Conservation (phyloP, 2,329 filamentous ascomycete genomes). For the Sclerotinia nivalis region DNA sequence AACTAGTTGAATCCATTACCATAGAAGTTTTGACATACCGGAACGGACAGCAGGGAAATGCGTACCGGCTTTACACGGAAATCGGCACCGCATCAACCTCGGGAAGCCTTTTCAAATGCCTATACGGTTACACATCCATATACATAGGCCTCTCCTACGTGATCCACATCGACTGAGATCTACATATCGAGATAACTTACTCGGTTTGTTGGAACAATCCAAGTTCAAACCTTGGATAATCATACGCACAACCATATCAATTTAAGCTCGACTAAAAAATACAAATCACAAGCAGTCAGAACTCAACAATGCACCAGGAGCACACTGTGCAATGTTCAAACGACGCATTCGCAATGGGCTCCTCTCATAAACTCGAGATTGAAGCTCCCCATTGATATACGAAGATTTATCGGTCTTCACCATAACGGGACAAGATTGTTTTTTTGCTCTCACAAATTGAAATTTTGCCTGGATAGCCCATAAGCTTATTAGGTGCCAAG, state of each 20-base stretch:
- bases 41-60: neutral
- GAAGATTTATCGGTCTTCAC: neutral
- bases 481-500: neutral
- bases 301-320: too few relatives aligned
- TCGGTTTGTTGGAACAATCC: neutral
- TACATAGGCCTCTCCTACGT: neutral
- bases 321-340: neutral
- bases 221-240: neutral
- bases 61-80: neutral
- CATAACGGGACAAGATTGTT: too few relatives aligned
- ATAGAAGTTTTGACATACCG: neutral
- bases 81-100: neutral
- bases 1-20: neutral
- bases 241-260: neutral
- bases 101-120: neutral
- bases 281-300: neutral
- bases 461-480: neutral
- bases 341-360: neutral
- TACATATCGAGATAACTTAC: neutral
- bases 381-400: neutral
- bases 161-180: neutral
- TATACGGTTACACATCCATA: neutral
- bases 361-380: neutral
- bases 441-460: neutral
- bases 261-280: neutral